Percentiles rank a stretch among this genome's conserved stretches.
phyloP scores from a whole-genome alignment of 2,329 filamentous ascomycete genomes.

The Xylariaceae sp. region DNA sequence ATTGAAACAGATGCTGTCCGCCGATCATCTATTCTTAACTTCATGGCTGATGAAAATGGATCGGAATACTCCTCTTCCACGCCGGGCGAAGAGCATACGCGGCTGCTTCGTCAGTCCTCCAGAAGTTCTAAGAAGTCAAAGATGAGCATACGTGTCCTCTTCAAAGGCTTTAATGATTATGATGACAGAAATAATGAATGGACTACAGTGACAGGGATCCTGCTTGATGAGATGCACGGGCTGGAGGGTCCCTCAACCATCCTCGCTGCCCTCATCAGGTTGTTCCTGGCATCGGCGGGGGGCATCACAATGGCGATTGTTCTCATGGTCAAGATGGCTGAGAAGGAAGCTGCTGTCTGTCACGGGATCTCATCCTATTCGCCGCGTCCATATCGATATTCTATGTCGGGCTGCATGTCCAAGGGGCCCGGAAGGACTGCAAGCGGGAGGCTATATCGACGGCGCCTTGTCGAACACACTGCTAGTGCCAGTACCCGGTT shows the following conservation, averaged over 20 bases:
- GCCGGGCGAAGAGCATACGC: slow-evolving; percentile 16
- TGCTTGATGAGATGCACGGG: too few species aligned
- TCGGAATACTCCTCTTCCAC: slow-evolving; percentile 10
- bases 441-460: slow-evolving; percentile 16
- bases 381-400: slow-evolving; percentile 23
- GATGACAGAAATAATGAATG: too few species aligned
- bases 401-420: slow-evolving; percentile 28
- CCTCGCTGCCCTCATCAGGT: slow-evolving; percentile 24
- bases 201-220: too few species aligned
- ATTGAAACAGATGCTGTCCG: too few species aligned
- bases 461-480: too few species aligned
- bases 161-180: too few species aligned
- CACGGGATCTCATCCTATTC: slow-evolving; percentile 30
- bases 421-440: slow-evolving; percentile 24
- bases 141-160: slow-evolving; percentile 16
- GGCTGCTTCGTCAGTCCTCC: slow-evolving; percentile 22
- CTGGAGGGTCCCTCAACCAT: slow-evolving; percentile 23
- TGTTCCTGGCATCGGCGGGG: slow-evolving; percentile 27
- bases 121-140: slow-evolving; percentile 24
- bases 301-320: slow-evolving; percentile 28
- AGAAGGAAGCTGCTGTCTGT: slow-evolving; percentile 24
- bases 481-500: too few species aligned
- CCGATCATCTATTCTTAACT: not conserved
- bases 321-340: slow-evolving; percentile 18
- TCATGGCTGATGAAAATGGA: slow-evolving; percentile 13